Conservation (phyloP, 1,284 basidiomycete species). For the Naganishia sp. region DNA sequence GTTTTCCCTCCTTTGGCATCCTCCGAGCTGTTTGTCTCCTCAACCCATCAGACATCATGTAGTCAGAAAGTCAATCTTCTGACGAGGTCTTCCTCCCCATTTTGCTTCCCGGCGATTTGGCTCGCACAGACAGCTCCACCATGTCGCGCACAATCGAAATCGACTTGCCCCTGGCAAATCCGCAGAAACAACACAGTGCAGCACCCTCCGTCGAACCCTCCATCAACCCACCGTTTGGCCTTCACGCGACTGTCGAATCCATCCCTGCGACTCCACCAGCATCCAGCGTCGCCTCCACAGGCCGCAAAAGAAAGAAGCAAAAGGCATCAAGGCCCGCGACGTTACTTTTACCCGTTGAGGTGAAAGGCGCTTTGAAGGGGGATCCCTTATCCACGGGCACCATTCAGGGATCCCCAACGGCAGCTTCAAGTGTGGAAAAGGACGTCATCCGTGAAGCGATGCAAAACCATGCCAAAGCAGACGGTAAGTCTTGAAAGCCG, state of each 20-base stretch:
- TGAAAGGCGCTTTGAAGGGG: no score
- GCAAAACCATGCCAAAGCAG: neutral
- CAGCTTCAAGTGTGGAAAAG: neutral
- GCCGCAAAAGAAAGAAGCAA: neutral
- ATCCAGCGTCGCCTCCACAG: neutral
- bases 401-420: no score
- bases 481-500: no score
- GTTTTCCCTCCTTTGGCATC: no score
- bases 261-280: neutral
- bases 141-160: conserved; percentile 3
- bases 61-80: no score
- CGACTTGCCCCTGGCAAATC: neutral
- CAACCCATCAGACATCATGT: no score
- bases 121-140: neutral
- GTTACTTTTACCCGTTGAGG: neutral
- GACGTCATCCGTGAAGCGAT: neutral
- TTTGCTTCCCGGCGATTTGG: no score
- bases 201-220: neutral
- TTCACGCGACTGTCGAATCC: conserved; percentile 3
- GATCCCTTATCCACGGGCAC: no score
- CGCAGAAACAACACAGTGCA: neutral
- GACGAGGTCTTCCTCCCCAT: no score
- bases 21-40: neutral
- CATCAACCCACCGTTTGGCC: neutral
- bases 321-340: conserved; percentile 5